Percentiles rank a stretch among this genome's conserved stretches.
phyloP scores from a whole-genome alignment of 164 flowering plant species.

The grape (Vitis vinifera) region DNA sequence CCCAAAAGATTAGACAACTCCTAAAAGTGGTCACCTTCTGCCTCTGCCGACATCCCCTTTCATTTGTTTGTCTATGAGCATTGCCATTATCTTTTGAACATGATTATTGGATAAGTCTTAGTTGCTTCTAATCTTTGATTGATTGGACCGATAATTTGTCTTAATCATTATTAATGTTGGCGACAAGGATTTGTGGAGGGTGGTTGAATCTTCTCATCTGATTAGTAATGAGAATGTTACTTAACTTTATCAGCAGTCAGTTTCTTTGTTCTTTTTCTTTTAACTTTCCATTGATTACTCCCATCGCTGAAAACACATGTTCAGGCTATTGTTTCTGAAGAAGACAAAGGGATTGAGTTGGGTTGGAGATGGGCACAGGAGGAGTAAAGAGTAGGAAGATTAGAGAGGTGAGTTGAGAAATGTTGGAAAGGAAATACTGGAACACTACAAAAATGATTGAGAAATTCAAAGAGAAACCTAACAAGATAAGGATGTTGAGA shows the following conservation, averaged over 20 bases:
- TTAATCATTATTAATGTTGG: too few species aligned
- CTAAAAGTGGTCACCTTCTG: background rate
- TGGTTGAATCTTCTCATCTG: too few species aligned
- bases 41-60: background rate
- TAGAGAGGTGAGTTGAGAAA: background rate
- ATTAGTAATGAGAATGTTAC: too few species aligned
- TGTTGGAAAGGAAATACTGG: background rate
- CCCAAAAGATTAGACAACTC: background rate
- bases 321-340: too few species aligned
- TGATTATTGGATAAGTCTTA: background rate
- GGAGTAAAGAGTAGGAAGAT: background rate
- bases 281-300: too few species aligned
- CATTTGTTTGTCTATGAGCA: background rate
- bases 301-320: too few species aligned
- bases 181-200: too few species aligned
- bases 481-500: background rate
- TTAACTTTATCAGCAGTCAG: too few species aligned
- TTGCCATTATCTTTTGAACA: background rate
- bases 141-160: too few species aligned
- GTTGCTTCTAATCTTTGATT: too few species aligned
- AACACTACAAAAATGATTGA: background rate
- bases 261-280: too few species aligned
- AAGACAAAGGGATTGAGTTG: background rate
- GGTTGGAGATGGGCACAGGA: background rate
- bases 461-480: background rate